These are phyloP conservation scores for Chlamydomonas sphaeroides DNA, from an alignment of 139 green algal species.

Conservation along the genomic window DNA sequence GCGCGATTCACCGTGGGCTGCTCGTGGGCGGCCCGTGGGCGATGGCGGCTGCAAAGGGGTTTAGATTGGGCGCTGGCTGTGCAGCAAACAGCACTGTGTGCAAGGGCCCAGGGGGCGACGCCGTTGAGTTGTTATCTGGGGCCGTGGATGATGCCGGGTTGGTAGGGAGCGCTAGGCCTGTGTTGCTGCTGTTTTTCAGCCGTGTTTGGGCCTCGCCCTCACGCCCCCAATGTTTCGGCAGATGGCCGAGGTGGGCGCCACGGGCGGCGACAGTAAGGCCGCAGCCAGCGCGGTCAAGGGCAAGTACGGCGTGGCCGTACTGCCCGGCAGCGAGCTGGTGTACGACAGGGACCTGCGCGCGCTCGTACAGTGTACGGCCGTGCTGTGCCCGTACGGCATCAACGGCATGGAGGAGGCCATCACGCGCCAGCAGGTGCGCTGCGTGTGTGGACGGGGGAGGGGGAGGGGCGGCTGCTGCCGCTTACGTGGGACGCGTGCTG, in stretches of 20 bases:
- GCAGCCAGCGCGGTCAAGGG: neutral
- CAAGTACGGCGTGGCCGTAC: neutral
- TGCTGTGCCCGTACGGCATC: neutral
- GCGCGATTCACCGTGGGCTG: neutral
- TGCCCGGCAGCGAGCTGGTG: slow-evolving; percentile 23
- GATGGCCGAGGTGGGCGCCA: neutral
- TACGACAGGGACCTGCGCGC: neutral
- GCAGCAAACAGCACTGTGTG: too few relatives aligned
- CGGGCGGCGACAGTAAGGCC: too few relatives aligned
- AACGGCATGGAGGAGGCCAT: neutral
- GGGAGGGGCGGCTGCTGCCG: neutral
- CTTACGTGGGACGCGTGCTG: neutral
- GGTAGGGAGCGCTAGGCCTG: too few relatives aligned
- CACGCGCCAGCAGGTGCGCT: neutral
- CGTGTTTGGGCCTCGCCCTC: too few relatives aligned
- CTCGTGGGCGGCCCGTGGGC: neutral
- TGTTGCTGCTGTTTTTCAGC: too few relatives aligned
- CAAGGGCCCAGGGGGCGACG: too few relatives aligned
- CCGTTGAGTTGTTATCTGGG: too few relatives aligned
- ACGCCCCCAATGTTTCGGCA: too few relatives aligned
- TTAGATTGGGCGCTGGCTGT: too few relatives aligned
- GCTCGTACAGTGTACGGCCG: neutral
- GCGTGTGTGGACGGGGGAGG: neutral
- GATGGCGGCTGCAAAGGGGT: too few relatives aligned
- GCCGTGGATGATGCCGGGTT: too few relatives aligned